Percentiles rank a stretch among this genome's conserved stretches.
phyloP scores from a whole-genome alignment of 176 grass and related monocot species.

The Aegilops tauschii region DNA sequence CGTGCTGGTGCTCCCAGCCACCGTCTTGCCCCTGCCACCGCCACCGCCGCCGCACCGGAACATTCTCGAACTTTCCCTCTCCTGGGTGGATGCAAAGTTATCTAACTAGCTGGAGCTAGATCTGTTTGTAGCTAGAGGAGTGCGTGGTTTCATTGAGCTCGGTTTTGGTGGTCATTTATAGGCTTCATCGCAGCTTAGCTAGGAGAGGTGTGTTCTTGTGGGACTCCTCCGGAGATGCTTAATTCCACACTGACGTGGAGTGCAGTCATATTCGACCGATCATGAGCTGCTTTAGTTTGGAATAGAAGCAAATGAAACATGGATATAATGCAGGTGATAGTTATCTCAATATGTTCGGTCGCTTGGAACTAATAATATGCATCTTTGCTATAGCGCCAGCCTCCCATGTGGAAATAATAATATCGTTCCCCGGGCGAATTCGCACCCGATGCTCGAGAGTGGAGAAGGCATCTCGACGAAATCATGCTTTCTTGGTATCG shows the following conservation, averaged over 20 bases:
- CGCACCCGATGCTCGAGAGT: not conserved
- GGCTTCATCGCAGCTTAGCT: not conserved
- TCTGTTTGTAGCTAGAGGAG: not conserved
- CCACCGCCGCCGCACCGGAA: not conserved
- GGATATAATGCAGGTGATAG: not conserved
- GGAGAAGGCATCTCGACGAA: not conserved
- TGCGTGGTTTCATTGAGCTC: not conserved
- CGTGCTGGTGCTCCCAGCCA: not conserved
- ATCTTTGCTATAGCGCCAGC: not conserved
- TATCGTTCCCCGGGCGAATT: not conserved
- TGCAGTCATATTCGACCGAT: conserved; percentile 10
- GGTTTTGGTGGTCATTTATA: conserved; percentile 36
- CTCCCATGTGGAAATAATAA: not conserved
- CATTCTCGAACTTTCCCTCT: not conserved
- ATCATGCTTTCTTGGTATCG: not conserved
- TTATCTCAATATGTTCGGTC: not conserved
- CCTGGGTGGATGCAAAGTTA: not conserved
- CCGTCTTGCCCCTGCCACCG: not conserved
- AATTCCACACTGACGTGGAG: not conserved
- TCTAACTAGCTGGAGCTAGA: not conserved
- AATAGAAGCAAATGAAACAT: not conserved
- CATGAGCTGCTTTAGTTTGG: not conserved
- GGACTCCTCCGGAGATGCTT: conserved; percentile 38
- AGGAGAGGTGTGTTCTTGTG: conserved; percentile 3
- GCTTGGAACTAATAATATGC: not conserved